Evolutionary conservation across 2,329 filamentous ascomycete genomes (phyloP).

Genomic region (Aureobasidium sp.): DNA sequence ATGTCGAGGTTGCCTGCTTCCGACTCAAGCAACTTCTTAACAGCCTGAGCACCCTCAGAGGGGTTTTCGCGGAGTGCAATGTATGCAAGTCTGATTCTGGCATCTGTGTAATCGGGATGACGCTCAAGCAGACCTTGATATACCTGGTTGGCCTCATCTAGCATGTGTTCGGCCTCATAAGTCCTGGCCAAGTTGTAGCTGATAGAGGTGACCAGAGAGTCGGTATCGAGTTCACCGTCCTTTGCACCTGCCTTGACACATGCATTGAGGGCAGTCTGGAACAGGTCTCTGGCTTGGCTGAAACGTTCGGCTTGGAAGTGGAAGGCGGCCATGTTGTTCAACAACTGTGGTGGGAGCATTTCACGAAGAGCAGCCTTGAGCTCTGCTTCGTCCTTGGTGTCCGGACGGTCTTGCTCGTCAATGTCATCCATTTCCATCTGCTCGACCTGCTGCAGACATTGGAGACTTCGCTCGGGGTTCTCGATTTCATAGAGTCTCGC

Average conservation of each 20-base stretch:
- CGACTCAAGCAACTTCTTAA: constrained; percentile 77
- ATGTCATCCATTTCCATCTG: constrained; percentile 79
- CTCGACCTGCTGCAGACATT: constrained; percentile 87
- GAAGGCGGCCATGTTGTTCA: constrained; percentile 98
- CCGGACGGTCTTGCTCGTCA: constrained; percentile 59
- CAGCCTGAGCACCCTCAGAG: constrained; percentile 74
- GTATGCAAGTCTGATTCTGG: constrained; percentile 79
- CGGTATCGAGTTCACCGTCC: constrained; percentile 67
- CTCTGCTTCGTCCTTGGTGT: constrained; percentile 31
- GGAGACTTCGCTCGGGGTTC: constrained; percentile 80
- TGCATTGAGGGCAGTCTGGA: constrained; percentile 83
- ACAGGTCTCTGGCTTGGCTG: constrained; percentile 73
- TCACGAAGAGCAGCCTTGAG: constrained; percentile 56
- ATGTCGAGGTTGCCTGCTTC: constrained; percentile 85
- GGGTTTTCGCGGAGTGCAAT: constrained; percentile 77
- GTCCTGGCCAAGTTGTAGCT: constrained; percentile 93
- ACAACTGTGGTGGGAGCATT: constrained; percentile 75
- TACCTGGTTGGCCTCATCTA: constrained; percentile 76
- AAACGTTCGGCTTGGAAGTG: constrained; percentile 82
- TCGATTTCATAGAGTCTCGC: constrained; percentile 84
- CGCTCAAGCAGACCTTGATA: constrained; percentile 81
- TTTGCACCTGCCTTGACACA: constrained; percentile 75
- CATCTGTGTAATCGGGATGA: constrained; percentile 86
- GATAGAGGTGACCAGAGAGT: constrained; percentile 89
- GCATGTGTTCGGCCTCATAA: constrained; percentile 76